Evolutionary conservation across 352 stramenopile genomes (phyloP).

Genomic region (Discostella stelligera): DNA sequence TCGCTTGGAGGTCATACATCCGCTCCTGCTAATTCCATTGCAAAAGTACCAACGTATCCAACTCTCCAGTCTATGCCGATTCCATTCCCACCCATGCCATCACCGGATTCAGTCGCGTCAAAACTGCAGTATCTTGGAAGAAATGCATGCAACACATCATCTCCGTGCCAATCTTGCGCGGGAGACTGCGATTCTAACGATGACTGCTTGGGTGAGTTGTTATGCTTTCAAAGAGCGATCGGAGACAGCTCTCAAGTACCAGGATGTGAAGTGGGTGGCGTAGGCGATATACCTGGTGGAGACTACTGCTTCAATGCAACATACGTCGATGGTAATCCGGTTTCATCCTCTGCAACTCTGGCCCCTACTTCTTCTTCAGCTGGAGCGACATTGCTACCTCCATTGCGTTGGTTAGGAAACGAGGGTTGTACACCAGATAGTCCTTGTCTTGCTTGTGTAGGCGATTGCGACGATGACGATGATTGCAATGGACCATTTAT

Average conservation of each 20-base stretch:
- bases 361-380: neutral
- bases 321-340: neutral
- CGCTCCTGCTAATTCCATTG: too few relatives aligned
- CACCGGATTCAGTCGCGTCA: neutral
- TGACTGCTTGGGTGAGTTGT: conserved; percentile 53
- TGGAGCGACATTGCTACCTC: neutral
- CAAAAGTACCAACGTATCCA: too few relatives aligned
- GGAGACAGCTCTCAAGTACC: conserved; percentile 48
- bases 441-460: conserved; percentile 33
- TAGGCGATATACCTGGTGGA: conserved; percentile 36
- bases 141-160: conserved; percentile 26
- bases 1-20: too few relatives aligned
- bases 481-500: conserved; percentile 20
- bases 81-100: neutral
- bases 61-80: neutral
- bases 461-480: conserved; percentile 41
- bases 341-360: neutral
- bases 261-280: conserved; percentile 50
- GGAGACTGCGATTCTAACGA: conserved; percentile 68
- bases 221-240: conserved; percentile 58
- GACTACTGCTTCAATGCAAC: conserved; percentile 42
- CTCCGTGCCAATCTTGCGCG: conserved; percentile 48
- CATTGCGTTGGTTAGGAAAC: conserved; percentile 30
- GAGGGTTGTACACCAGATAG: conserved; percentile 28
- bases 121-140: conserved; percentile 34